Conservation (phyloP, 2,329 filamentous ascomycete genomes). For the Microdochium paspali region DNA sequence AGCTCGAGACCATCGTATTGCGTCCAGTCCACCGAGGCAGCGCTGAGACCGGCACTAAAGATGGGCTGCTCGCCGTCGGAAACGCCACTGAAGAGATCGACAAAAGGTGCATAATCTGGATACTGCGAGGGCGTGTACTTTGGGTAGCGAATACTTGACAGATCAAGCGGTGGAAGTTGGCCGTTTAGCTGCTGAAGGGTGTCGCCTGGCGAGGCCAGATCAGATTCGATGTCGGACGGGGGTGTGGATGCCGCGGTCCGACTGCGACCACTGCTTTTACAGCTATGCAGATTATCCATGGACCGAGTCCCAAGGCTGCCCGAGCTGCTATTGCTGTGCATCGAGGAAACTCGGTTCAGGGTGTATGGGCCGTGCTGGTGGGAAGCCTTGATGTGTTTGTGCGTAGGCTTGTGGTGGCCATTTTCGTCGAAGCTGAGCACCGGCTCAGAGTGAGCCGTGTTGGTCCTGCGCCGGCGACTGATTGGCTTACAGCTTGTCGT, state of each 20-base stretch:
- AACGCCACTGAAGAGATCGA: constrained; percentile 42
- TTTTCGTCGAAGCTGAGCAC: constrained; percentile 52
- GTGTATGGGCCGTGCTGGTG: constrained; percentile 56
- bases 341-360: constrained; percentile 47
- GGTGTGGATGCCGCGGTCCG: constrained; percentile 23
- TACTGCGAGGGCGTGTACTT: constrained; percentile 25
- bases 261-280: constrained; percentile 24
- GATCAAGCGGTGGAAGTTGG: constrained; percentile 47
- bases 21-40: constrained; percentile 45
- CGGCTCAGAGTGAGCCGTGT: constrained; percentile 53
- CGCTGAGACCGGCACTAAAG: constrained; percentile 52
- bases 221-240: constrained; percentile 42
- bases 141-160: constrained; percentile 44
- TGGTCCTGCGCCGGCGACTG: constrained; percentile 45
- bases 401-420: constrained; percentile 53
- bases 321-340: constrained; percentile 37
- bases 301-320: constrained; percentile 34
- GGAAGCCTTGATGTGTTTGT: constrained; percentile 50
- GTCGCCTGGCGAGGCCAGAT: constrained; percentile 46
- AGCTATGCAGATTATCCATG: constrained; percentile 31
- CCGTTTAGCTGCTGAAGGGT: constrained; percentile 42
- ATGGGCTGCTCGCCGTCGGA: constrained; percentile 46
- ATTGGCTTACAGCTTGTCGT: constrained; percentile 28
- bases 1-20: constrained; percentile 42
- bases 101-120: constrained; percentile 20